Evolutionary conservation across 2,329 filamentous ascomycete genomes (phyloP), one percentile per base, ranked within the genome.

Genomic region (Pyrenophora graminea): DNA sequence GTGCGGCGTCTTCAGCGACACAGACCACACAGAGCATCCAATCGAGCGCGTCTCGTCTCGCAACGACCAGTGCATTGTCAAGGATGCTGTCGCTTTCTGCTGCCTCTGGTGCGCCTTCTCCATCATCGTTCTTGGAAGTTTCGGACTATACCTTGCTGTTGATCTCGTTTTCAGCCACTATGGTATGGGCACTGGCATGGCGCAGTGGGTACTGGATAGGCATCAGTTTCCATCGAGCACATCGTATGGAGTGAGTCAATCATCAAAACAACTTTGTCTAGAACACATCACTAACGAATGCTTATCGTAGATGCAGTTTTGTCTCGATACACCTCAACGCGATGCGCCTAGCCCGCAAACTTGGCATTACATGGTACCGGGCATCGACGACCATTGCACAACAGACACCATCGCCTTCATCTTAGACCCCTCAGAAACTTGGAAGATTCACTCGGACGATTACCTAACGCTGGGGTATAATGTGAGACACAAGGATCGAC

Each of bases 291-390:
- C 27, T 30, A 30, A 30, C 5, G 10, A 10, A 13, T 2, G 9
- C 18, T 3, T 31, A 5, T 2, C 4, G 3, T 38, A 67, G 64
- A 54, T 67, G 42, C 48, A 53, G 13, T 63, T 67, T 18, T 67
- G 64, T 23, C 58, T 63, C 19, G 18, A 43, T 3, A 36, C 41
- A 5, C 45, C 48, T 15, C 56, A 60, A 23, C 62, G 59, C 32
- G 51, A 54, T 33, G 58, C 57, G 2, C 61, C 61, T 2, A 44
- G 45, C 7, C 51, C 58, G 6, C 53, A 61, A 10, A 49, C 39
- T 23, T 67, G 61, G 63, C 57, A 53, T 9, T 53, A 56, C 27
- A 51, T 61, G 13, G 23, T 32, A 1, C 25, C 44, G n/a, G 30
- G 4, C 30, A 30, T 19, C n/a, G 17, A 13, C 10, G 12, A 41